These are phyloP conservation scores for Colletotrichum aenigma DNA, from an alignment of 2,329 filamentous ascomycete species.

Conservation along the genomic window DNA sequence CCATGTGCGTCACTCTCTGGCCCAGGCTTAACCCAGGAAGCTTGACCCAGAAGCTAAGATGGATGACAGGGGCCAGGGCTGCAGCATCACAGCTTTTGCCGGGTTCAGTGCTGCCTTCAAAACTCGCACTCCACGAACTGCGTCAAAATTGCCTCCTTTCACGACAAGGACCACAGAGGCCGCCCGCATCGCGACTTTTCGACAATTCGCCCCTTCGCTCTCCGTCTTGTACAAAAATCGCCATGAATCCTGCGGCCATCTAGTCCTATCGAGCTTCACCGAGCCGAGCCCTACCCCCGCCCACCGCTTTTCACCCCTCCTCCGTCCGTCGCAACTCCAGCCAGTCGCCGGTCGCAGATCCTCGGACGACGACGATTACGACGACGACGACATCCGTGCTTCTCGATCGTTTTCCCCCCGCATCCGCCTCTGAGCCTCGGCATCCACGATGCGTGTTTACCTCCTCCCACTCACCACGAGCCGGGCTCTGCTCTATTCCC, in stretches of 20 bases:
- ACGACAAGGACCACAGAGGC: constrained; percentile 9
- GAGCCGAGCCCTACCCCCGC: neutral
- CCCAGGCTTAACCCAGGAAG: constrained; percentile 13
- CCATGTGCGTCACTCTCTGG: constrained; percentile 8
- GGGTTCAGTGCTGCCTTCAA: neutral
- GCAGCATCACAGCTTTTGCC: constrained; percentile 1
- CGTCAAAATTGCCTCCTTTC: constrained; percentile 17
- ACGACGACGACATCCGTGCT: neutral
- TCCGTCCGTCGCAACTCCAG: neutral
- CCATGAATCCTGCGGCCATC: neutral
- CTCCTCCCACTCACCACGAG: constrained; percentile 91
- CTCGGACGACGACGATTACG: neutral
- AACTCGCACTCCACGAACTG: constrained; percentile 15
- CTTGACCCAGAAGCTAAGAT: constrained; percentile 22
- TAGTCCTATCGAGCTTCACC: neutral
- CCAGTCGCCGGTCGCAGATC: neutral
- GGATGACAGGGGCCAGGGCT: constrained; percentile 11
- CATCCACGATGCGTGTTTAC: constrained; percentile 79
- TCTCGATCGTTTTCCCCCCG: neutral
- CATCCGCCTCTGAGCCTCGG: neutral
- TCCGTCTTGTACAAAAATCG: neutral
- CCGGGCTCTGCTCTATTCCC: constrained; percentile 90
- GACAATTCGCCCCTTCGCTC: neutral
- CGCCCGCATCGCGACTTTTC: constrained; percentile 1
- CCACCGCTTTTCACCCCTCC: neutral